Percentiles rank a stretch among this genome's conserved stretches.
Evolutionary conservation across 768 basidiomycete genomes (phyloP).

Genomic region (Collybia sordida): DNA sequence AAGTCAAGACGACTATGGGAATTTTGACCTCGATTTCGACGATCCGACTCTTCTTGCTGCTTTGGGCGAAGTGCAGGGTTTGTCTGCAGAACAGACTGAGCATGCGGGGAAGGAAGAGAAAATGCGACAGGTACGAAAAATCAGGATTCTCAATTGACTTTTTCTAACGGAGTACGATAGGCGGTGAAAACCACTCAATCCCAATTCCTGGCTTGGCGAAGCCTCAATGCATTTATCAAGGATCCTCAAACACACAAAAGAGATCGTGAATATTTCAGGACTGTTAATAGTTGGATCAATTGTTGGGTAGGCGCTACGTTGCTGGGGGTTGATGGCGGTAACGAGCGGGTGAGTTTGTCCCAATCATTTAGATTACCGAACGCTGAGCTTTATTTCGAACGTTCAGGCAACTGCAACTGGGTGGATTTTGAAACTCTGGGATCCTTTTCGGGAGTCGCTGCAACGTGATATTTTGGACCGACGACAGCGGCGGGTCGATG

Average conservation of each 20-base stretch:
- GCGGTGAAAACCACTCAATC: constrained; percentile 12
- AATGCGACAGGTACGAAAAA: constrained; percentile 45
- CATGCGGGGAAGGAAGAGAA: constrained; percentile 43
- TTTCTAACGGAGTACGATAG: constrained; percentile 6
- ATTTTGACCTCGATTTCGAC: constrained; percentile 49
- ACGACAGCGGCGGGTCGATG: constrained; percentile 56
- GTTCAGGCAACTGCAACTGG: not conserved
- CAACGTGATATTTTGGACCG: constrained; percentile 49
- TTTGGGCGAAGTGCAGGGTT: constrained; percentile 36
- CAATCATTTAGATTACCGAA: too few species aligned
- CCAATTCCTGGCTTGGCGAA: constrained; percentile 36
- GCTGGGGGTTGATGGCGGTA: constrained; percentile 47
- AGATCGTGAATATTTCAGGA: constrained; percentile 21
- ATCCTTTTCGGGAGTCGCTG: constrained; percentile 50
- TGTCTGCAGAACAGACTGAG: constrained; percentile 20
- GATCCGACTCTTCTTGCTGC: constrained; percentile 61
- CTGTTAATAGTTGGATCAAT: constrained; percentile 59
- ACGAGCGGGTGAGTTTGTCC: constrained; percentile 21
- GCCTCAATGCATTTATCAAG: constrained; percentile 41
- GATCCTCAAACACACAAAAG: constrained; percentile 22
- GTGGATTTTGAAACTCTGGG: constrained; percentile 40
- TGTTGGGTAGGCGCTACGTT: constrained; percentile 72
- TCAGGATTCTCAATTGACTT: not conserved
- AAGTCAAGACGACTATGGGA: constrained; percentile 75
- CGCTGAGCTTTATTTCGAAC: too few species aligned